These are phyloP conservation scores for Penicillium thymicola DNA, from an alignment of 2,329 filamentous ascomycete species.

Conservation along the genomic window DNA sequence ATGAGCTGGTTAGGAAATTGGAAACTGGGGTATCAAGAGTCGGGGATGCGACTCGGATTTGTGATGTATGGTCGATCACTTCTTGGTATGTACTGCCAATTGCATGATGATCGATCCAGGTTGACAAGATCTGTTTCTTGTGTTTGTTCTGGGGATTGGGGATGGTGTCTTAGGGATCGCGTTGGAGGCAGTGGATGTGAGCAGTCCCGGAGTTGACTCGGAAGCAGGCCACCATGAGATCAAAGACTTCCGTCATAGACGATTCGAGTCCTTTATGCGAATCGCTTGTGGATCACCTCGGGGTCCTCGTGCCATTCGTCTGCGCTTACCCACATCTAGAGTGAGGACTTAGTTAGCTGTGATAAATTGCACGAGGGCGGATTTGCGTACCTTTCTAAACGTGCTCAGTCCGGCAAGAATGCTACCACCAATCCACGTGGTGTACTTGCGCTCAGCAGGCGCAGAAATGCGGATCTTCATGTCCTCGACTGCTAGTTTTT, in stretches of 20 bases:
- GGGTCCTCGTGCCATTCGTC: conserved; percentile 99
- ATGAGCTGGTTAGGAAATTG: conserved; percentile 5
- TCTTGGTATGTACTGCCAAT: conserved; percentile 2
- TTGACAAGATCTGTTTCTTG: conserved; percentile 2
- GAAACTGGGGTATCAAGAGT: conserved; percentile 32
- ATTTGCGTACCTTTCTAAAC: conserved; percentile 79
- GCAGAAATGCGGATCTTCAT: conserved; percentile 99
- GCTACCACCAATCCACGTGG: conserved; percentile 97
- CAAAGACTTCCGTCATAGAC: not conserved
- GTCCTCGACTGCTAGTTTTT: conserved; percentile 91
- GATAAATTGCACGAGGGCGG: not conserved
- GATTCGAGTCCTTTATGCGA: conserved; percentile 58
- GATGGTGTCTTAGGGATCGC: not conserved
- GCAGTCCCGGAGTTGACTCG: not conserved
- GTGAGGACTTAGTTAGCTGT: not conserved
- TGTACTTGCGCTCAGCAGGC: conserved; percentile 95
- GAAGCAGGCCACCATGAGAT: not conserved
- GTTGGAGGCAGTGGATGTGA: not conserved
- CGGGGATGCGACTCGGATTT: conserved; percentile 17
- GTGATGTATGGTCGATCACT: conserved; percentile 13
- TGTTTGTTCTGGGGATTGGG: not conserved
- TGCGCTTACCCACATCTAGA: conserved; percentile 98
- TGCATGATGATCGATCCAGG: conserved; percentile 2
- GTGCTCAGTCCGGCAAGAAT: conserved; percentile 96
- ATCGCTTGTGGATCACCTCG: conserved; percentile 97